phyloP scores from a whole-genome alignment of 768 basidiomycete species.

The Exidia glandulosa region DNA sequence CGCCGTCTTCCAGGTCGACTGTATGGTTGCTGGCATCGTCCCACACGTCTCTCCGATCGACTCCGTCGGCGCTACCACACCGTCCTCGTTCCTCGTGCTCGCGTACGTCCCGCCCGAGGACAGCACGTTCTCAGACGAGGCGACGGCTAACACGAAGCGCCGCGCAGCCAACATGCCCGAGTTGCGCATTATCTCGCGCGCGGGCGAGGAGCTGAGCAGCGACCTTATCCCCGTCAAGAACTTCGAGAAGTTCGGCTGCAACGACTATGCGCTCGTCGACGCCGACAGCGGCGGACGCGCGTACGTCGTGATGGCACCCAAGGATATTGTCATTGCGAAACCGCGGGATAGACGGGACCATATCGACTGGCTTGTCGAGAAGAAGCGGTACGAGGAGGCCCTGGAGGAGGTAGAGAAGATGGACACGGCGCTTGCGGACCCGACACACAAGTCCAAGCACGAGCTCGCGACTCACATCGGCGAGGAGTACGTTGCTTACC shows the following conservation, averaged over 20 bases:
- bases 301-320: slow-evolving; percentile 80
- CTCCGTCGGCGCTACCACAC: slow-evolving; percentile 15
- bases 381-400: slow-evolving; percentile 80
- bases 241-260: slow-evolving; percentile 80
- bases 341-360: slow-evolving; percentile 84
- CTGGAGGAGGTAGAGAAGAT: slow-evolving; percentile 67
- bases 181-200: slow-evolving; percentile 78
- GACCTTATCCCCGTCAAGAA: slow-evolving; percentile 73
- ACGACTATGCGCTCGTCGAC: slow-evolving; percentile 67
- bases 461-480: slow-evolving; percentile 56
- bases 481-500: slow-evolving; percentile 72
- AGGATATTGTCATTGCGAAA: slow-evolving; percentile 77
- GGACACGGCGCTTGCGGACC: too few species aligned
- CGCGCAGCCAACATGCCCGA: slow-evolving; percentile 89
- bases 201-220: slow-evolving; percentile 77
- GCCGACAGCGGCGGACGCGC: slow-evolving; percentile 24
- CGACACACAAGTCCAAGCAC: too few species aligned
- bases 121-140: slow-evolving; percentile 56
- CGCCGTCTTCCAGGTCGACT: slow-evolving; percentile 85
- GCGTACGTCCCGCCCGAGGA: slow-evolving; percentile 78
- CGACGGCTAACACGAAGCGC: slow-evolving; percentile 67
- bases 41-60: slow-evolving; percentile 47
- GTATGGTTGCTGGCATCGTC: slow-evolving; percentile 86
- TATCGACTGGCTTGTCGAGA: slow-evolving; percentile 84
- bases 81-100: slow-evolving; percentile 74